Base-by-base conservation (phyloP, 1,284 basidiomycete genomes). In the Pterulicium gracile region DNA sequence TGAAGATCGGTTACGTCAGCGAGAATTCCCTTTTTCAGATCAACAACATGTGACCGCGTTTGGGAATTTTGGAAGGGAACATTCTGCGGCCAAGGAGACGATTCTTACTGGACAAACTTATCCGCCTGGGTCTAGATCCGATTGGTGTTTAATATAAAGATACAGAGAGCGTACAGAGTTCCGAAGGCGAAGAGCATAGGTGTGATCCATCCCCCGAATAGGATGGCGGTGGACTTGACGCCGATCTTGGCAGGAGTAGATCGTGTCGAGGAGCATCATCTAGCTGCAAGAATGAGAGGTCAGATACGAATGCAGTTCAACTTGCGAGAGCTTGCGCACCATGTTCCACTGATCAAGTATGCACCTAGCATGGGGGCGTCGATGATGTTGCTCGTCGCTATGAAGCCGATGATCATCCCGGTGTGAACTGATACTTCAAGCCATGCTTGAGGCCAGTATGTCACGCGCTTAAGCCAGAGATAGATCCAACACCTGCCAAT, bases 381-480 rank as follows among this genome's bases (percentile, higher is more conserved):
- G 18, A 72, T 52, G 0, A 54, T 49, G 1, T 68, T 68, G 1
- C 64, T 65, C 3, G 61, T 55, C 51, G 68, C 51, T 54, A 75
- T 67, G 70, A 70, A 75, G 1, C 70, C 63, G 7, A 69, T 69
- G 21, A 72, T 59, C 47, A 73, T 61, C 4, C 72, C 72, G 43
- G 70, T 72, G 53, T 75, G 75, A 70, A 76, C 74, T 7, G 72
- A 69, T 47, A 74, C 61, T 12, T 74, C 85, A 1, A 89, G 72
- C 59, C 83, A 81, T 13, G 84, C 72, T 59, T 91, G 88, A 4
- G 88, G 88, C 78, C 87, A 90, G 59, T 90, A 75, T 0, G 88
- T 76, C 20, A 68, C 56, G 3, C 73, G 64, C 52, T 77, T 77
- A 42, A 75, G 56, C 3, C 75, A 60, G 3, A 74, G 74, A 55